These are phyloP conservation scores for Cutaneotrichosporon mucoides DNA, from an alignment of 1,284 basidiomycete genomes.

Conservation along the genomic window DNA sequence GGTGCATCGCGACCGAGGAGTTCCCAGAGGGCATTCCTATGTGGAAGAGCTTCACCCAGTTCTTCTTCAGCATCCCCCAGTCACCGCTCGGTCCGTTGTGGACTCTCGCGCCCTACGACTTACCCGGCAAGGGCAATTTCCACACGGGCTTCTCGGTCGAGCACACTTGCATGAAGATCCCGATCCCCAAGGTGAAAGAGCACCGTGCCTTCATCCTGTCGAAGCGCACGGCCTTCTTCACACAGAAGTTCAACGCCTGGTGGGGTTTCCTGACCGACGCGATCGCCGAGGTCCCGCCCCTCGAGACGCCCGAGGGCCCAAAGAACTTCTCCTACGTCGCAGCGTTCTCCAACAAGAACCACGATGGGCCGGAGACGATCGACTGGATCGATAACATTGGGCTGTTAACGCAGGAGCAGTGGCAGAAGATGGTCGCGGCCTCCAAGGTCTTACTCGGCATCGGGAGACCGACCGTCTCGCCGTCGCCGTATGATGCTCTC, in stretches of 20 bases:
- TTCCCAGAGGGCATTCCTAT: constrained; percentile 36
- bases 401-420: constrained; percentile 4
- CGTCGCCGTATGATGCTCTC: constrained; percentile 45
- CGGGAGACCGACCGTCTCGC: constrained; percentile 12
- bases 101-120: constrained; percentile 39
- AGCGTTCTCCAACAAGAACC: constrained; percentile 21
- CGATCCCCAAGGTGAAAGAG: constrained; percentile 22
- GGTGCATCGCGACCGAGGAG: constrained; percentile 23
- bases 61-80: constrained; percentile 35
- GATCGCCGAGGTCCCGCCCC: constrained; percentile 1
- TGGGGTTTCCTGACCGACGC: constrained; percentile 1
- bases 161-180: constrained; percentile 26
- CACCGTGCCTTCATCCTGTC: constrained; percentile 45
- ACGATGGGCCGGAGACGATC: too few relatives aligned
- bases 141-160: constrained; percentile 49
- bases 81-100: constrained; percentile 39
- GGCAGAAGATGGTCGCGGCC: constrained; percentile 3
- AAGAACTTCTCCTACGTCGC: constrained; percentile 27
- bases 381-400: constrained; percentile 7
- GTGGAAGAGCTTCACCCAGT: constrained; percentile 42
- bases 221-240: constrained; percentile 41
- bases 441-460: constrained; percentile 18
- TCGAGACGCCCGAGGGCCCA: not conserved
- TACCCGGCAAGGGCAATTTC: constrained; percentile 8
- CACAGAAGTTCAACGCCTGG: constrained; percentile 7